Conservation (phyloP, 108 stramenopile genomes). For the Aurantiochytrium sp. region DNA sequence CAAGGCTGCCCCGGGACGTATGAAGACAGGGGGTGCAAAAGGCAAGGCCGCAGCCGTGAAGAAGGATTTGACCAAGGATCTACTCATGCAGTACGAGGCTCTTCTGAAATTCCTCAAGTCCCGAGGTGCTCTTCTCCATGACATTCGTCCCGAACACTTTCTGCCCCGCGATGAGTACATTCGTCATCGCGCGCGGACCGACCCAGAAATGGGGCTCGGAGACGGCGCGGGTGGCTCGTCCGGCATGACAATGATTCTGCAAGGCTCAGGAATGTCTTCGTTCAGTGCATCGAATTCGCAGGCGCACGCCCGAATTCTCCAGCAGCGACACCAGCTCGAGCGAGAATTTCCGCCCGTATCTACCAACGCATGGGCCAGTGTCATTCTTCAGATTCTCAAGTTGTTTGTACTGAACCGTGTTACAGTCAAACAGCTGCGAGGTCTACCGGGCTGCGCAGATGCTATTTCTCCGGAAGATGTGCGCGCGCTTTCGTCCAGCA, state of each 20-base stretch:
- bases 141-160: constrained; percentile 18
- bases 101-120: constrained; percentile 22
- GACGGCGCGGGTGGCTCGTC: neutral
- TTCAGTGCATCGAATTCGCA: neutral
- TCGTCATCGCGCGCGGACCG: neutral
- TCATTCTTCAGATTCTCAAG: neutral
- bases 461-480: neutral
- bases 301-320: neutral
- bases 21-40: neutral
- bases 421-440: neutral
- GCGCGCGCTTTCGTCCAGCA: neutral
- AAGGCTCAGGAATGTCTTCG: neutral
- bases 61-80: constrained; percentile 27
- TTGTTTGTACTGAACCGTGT: neutral
- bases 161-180: neutral
- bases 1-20: neutral
- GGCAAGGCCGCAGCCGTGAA: neutral
- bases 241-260: neutral
- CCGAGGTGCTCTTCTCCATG: neutral
- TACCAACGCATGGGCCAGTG: neutral
- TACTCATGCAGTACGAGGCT: neutral
- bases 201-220: neutral
- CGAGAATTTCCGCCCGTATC: neutral
- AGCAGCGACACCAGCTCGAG: neutral
- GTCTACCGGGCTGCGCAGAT: neutral